Conservation (phyloP, 1,284 basidiomycete species). For the Exobasidium rhododendri region DNA sequence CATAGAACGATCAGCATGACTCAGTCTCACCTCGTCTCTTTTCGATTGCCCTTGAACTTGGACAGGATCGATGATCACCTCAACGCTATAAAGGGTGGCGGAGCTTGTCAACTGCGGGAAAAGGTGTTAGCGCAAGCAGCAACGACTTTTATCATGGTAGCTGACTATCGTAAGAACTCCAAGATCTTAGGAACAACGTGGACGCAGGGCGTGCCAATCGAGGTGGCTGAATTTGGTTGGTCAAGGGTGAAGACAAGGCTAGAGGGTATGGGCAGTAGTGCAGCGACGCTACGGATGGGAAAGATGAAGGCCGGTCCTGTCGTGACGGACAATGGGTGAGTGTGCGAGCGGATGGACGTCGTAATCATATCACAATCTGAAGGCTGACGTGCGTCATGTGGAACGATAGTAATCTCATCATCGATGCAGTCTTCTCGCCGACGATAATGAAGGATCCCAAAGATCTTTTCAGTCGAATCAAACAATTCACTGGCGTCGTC, state of each 20-base stretch:
- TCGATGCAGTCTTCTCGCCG: conserved; percentile 48
- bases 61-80: conserved; percentile 76
- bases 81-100: conserved; percentile 96
- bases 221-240: conserved; percentile 95
- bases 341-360: conserved; percentile 56
- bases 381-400: not conserved
- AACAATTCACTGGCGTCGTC: conserved; percentile 74
- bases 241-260: conserved; percentile 63
- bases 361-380: not conserved
- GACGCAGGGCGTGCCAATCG: conserved; percentile 84
- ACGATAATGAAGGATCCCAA: conserved; percentile 41
- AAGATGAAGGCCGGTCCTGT: conserved; percentile 79
- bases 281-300: conserved; percentile 45
- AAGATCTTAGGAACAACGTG: conserved; percentile 77
- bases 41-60: not conserved
- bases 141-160: conserved; percentile 81
- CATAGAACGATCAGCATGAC: not conserved
- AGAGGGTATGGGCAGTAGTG: conserved; percentile 38
- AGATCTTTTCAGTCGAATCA: conserved; percentile 43
- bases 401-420: conserved; percentile 37
- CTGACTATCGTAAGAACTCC: conserved; percentile 87
- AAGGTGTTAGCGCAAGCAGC: conserved; percentile 94
- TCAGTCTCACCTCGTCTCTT: not conserved
- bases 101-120: conserved; percentile 92
- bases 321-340: conserved; percentile 75